Evolutionary conservation across 2,329 filamentous ascomycete species (phyloP).

Genomic region (Sphaerulina musiva): DNA sequence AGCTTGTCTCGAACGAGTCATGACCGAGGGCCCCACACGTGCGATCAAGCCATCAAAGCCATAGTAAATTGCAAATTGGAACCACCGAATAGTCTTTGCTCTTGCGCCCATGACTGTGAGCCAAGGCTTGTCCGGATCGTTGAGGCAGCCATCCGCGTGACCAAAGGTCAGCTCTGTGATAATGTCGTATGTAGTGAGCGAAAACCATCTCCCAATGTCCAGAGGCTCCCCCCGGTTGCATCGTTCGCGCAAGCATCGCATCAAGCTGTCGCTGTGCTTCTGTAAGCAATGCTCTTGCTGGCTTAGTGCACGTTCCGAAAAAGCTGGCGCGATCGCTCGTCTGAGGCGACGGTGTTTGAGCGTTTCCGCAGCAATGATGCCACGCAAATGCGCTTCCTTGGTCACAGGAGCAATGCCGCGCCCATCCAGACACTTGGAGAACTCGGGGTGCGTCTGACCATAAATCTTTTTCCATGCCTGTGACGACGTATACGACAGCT

Average conservation of each 20-base stretch:
- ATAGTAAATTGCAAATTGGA: constrained; percentile 7
- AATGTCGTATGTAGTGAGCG: constrained; percentile 7
- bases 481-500: constrained; percentile 35
- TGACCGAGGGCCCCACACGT: constrained; percentile 1
- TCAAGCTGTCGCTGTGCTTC: constrained; percentile 35
- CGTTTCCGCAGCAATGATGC: constrained; percentile 10
- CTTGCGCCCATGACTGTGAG: constrained; percentile 5
- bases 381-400: constrained; percentile 3
- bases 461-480: constrained; percentile 42
- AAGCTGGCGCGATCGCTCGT: constrained; percentile 33
- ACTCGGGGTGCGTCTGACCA: constrained; percentile 29
- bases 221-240: constrained; percentile 12
- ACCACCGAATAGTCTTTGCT: constrained; percentile 8
- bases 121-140: constrained; percentile 7
- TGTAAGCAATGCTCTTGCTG: constrained; percentile 36
- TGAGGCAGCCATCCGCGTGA: constrained; percentile 5
- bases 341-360: constrained; percentile 24
- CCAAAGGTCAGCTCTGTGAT: constrained; percentile 8
- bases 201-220: constrained; percentile 5
- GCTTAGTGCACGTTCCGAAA: constrained; percentile 33
- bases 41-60: background rate
- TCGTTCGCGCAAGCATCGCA: constrained; percentile 32
- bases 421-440: constrained; percentile 6
- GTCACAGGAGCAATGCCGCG: constrained; percentile 9
- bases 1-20: constrained; percentile 2